Evolutionary conservation across 768 basidiomycete genomes (phyloP), one percentile per base, ranked within the genome.

Genomic region (Glaciozyma antarctica): DNA sequence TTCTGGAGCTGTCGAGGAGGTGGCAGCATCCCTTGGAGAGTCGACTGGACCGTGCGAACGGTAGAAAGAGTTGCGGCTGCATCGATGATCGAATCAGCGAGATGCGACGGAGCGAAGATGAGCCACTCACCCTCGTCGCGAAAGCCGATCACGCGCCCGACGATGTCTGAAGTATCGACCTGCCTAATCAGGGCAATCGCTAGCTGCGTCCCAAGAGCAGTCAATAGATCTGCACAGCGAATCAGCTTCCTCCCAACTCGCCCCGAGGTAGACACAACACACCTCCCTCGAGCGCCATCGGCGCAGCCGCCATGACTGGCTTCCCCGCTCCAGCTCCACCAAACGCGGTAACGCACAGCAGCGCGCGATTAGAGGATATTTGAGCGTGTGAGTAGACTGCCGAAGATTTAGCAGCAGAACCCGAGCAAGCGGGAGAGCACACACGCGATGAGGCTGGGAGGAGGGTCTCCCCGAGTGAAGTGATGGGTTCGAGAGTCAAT

Each of bases 341-440:
- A 47, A 49, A 61, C 24, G 64, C 57, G 3, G 55, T 41, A 0
- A 48, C 60, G 60, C 55, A 62, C 56, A 62, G 16, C 26, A 61
- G 38, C 1, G 48, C 65, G 43, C 65, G 60, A 53, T 53, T 53
- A 0, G 65, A 49, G 0, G 65, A 66, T 41, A 34, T n/a, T 30
- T 30, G 12, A n/a, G 60, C 24, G 0, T 43, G 6, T 0, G 28
- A 21, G 32, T 58, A 62, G 32, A 60, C 65, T 66, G 65, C 12
- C 19, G 3, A 10, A 34, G 26, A 15, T 2, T 0, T 30, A 1
- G 15, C 16, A 41, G 38, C 10, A 10, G 13, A 30, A 28, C 19
- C 30, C 26, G 53, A 30, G 22, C 3, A 16, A 34, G 43, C 17
- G 41, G 9, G 15, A 16, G 34, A 8, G n/a, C 19, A 34, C 53